phyloP scores from a whole-genome alignment of 805 yeast genomes.

The Cephaloascus fragrans region DNA sequence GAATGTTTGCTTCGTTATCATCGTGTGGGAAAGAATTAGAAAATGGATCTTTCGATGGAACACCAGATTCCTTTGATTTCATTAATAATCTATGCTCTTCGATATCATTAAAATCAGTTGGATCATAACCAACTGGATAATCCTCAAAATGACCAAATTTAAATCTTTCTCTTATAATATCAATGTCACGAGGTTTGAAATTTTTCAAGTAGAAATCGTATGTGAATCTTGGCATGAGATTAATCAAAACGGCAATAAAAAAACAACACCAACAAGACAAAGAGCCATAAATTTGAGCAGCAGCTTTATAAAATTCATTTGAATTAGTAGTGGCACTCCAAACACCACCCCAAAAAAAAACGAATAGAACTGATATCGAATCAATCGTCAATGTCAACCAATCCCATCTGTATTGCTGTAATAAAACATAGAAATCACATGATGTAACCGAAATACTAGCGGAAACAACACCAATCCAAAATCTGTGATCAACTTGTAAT shows the following conservation, averaged over 20 bases:
- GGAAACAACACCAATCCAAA: slow-evolving; percentile 59
- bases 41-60: no score
- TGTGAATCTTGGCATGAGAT: slow-evolving; percentile 53
- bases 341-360: slow-evolving; percentile 74
- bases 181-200: slow-evolving; percentile 57
- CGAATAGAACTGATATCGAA: slow-evolving; percentile 43
- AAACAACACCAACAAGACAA: slow-evolving; percentile 56
- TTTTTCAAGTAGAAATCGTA: slow-evolving; percentile 39
- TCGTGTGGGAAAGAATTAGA: no score
- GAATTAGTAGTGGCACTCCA: slow-evolving; percentile 50
- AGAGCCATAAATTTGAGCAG: slow-evolving; percentile 52
- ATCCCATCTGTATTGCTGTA: slow-evolving; percentile 74
- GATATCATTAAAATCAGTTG: slow-evolving; percentile 33
- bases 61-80: slow-evolving; percentile 1
- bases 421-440: slow-evolving; percentile 55
- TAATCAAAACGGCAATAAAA: slow-evolving; percentile 42
- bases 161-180: slow-evolving; percentile 57
- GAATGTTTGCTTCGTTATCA: no score
- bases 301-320: slow-evolving; percentile 56
- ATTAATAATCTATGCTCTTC: slow-evolving; percentile 7
- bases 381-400: slow-evolving; percentile 48
- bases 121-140: slow-evolving; percentile 43
- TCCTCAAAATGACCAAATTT: slow-evolving; percentile 39
- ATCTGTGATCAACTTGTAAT: slow-evolving; percentile 50
- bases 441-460: slow-evolving; percentile 53